Conservation (phyloP, 345 rosid genomes). For the Nephelium lappaceum region DNA sequence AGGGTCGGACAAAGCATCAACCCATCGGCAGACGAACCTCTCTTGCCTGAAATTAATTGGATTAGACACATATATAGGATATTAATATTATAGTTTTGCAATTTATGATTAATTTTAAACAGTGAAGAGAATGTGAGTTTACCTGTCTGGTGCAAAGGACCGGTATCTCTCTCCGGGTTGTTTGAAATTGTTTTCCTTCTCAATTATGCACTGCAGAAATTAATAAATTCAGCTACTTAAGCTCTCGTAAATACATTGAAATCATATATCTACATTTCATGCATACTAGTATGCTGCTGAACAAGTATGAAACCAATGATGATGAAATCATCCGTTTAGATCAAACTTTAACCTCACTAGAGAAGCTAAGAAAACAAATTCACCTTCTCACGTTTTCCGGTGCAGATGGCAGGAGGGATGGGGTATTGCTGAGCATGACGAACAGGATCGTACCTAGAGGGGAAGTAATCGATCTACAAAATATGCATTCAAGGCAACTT, state of each 20-base stretch:
- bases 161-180: constrained; percentile 94
- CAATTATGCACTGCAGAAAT: constrained; percentile 66
- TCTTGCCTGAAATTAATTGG: constrained; percentile 66
- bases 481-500: constrained; percentile 19
- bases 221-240: background rate
- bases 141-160: constrained; percentile 87
- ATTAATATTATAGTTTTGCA: background rate
- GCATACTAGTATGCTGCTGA: background rate
- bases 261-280: background rate
- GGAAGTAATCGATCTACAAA: constrained; percentile 86
- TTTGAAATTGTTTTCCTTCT: constrained; percentile 90
- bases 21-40: constrained; percentile 70
- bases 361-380: constrained; percentile 15
- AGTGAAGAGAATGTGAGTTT: constrained; percentile 6
- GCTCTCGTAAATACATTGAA: background rate
- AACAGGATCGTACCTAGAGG: constrained; percentile 79
- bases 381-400: constrained; percentile 89
- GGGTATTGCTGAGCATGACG: constrained; percentile 77
- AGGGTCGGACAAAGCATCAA: constrained; percentile 74
- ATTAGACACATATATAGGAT: background rate
- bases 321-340: background rate
- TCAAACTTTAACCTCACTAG: constrained; percentile 3
- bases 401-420: constrained; percentile 49
- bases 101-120: background rate
- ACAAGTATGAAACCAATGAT: background rate